Evolutionary conservation across 345 rosid genomes (phyloP).

Genomic region (Xanthoceras sorbifolium): DNA sequence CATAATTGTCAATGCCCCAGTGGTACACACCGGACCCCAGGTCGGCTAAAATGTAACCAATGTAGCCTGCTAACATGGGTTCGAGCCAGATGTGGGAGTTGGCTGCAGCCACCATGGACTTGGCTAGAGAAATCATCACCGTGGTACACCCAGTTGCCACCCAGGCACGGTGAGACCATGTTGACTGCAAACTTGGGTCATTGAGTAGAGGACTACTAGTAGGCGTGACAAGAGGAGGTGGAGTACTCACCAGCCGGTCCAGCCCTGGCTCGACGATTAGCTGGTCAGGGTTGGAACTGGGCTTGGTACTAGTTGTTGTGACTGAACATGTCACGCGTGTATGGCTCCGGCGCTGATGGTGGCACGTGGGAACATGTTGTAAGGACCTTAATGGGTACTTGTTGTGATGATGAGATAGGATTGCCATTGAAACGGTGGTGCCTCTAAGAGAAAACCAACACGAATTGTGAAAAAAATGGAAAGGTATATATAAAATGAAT

Average conservation of each 20-base stretch:
- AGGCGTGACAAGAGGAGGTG: slow-evolving; percentile 13
- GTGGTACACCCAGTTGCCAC: slow-evolving; percentile 71
- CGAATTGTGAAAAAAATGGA: neutral
- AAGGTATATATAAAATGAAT: slow-evolving; percentile 15
- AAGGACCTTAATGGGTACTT: slow-evolving; percentile 38
- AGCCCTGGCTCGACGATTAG: slow-evolving; percentile 26
- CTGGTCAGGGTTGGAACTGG: slow-evolving; percentile 33
- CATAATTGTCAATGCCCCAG: slow-evolving; percentile 93
- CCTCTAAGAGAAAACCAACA: slow-evolving; percentile 15
- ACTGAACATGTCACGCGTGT: slow-evolving; percentile 30
- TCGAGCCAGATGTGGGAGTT: slow-evolving; percentile 53
- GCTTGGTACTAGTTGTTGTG: slow-evolving; percentile 43
- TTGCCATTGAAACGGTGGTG: slow-evolving; percentile 45
- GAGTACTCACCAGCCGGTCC: slow-evolving; percentile 18
- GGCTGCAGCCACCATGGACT: slow-evolving; percentile 46
- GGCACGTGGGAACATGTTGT: slow-evolving; percentile 24
- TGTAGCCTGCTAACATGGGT: slow-evolving; percentile 63
- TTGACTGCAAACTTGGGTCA: slow-evolving; percentile 65
- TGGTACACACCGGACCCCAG: slow-evolving; percentile 90
- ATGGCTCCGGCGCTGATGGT: neutral
- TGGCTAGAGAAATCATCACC: slow-evolving; percentile 55
- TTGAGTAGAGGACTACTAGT: slow-evolving; percentile 28
- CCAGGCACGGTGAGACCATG: slow-evolving; percentile 80
- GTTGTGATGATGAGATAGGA: slow-evolving; percentile 49
- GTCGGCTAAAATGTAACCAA: slow-evolving; percentile 78